Evolutionary conservation across 495 filamentous ascomycete genomes (phyloP), one percentile per base, ranked within the genome.

Genomic region (Tuber microsphaerosporum): DNA sequence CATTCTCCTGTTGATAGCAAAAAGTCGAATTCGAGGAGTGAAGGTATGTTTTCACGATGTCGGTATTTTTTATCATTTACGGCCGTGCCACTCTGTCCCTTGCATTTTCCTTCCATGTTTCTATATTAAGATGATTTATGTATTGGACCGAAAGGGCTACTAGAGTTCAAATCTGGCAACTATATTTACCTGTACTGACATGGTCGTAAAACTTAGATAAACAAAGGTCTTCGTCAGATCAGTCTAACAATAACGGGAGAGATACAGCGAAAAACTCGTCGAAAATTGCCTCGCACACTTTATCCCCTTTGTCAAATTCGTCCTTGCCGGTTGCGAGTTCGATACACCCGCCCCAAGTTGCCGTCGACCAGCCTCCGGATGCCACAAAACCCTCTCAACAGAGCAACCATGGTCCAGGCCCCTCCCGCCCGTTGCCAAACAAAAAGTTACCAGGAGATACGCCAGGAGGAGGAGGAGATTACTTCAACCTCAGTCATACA

Each of bases 1-100:
- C 73, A 73, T 69, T 82, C 80, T 79, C 80, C 80, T 26, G 79
- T 82, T 26, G 80, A 82, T 43, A 81, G 73, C 65, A 82, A 82
- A 69, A 74, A 74, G 72, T 46, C 39, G 56, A 76, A 75, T 73
- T 51, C 79, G 37, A 82, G 81, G 70, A 79, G 51, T 73, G 80
- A 82, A 81, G 80, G 80, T 82, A 82, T 71, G 80, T 76, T 74
- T 37, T 51, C 34, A 48, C 68, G 65, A 65, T 76, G 48, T 77
- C 56, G 71, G 65, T 46, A 69, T 71, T 72, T 73, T 45, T 73
- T 48, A 65, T 45, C 45, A 45, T 44, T 75, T 75, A 46, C 45
- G n/a, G 14, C 56, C 31, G 26, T 34, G 14, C 56, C 26, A 31
- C 6, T 17, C 56, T 3, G 56, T 17, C 16, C 56, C 14, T 34